A percentile compares a stretch with the other conserved stretches of the same genome.
These are phyloP conservation scores for Isatis lusitanica DNA, from an alignment of 441 rosid species.

Conservation along the genomic window DNA sequence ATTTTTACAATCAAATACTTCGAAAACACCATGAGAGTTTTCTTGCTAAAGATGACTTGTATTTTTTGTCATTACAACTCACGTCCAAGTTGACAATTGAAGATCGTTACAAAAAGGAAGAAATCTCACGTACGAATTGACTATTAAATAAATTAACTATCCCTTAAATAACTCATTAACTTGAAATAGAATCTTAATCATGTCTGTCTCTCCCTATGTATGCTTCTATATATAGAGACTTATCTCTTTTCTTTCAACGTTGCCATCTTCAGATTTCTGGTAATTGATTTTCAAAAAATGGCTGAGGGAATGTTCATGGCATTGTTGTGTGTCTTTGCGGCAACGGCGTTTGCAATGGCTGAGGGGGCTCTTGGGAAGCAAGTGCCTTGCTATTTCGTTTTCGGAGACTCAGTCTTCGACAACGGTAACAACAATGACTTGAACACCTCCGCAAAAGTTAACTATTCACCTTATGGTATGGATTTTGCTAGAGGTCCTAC, in stretches of 20 bases:
- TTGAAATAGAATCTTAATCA: slow-evolving; percentile 21
- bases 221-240: slow-evolving; percentile 2
- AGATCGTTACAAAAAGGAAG: background rate
- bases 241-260: slow-evolving; percentile 10
- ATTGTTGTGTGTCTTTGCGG: slow-evolving; percentile 8
- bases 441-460: slow-evolving; percentile 38
- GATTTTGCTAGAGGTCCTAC: slow-evolving; percentile 49
- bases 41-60: slow-evolving; percentile 4
- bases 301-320: slow-evolving; percentile 5
- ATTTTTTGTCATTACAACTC: slow-evolving; percentile 19
- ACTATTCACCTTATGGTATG: slow-evolving; percentile 48
- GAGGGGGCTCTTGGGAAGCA: slow-evolving; percentile 10
- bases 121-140: background rate
- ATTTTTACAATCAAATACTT: background rate
- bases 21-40: background rate
- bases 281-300: slow-evolving; percentile 1
- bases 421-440: slow-evolving; percentile 52
- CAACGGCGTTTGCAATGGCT: slow-evolving; percentile 15
- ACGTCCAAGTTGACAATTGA: slow-evolving; percentile 1
- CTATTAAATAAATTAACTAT: too few species aligned
- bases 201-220: background rate
- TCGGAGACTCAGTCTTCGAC: slow-evolving; percentile 49
- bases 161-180: background rate
- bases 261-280: background rate
- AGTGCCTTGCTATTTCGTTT: slow-evolving; percentile 53